These are phyloP conservation scores for Discostella stelligera DNA, from an alignment of 352 stramenopile genomes.

Conservation along the genomic window DNA sequence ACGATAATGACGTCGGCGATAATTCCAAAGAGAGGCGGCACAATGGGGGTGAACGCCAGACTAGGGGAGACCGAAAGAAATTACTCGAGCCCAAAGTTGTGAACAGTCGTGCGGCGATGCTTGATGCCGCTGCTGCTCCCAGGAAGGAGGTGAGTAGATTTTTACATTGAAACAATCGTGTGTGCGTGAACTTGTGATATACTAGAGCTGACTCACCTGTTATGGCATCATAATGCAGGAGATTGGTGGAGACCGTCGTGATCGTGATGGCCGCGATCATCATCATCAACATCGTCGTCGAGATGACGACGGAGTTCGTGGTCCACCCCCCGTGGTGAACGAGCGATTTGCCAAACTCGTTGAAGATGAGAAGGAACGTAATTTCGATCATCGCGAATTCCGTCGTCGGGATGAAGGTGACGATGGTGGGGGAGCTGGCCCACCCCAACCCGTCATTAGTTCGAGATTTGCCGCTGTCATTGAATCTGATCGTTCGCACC, in stretches of 20 bases:
- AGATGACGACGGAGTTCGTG: conserved; percentile 1
- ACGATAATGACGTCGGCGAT: conserved; percentile 15
- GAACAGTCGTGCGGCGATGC: conserved; percentile 66
- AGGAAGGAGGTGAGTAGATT: conserved; percentile 50
- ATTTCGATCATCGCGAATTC: conserved; percentile 19
- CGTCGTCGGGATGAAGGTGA: conserved; percentile 21
- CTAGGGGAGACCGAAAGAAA: conserved; percentile 25
- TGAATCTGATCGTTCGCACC: conserved; percentile 19
- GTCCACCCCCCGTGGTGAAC: conserved; percentile 58
- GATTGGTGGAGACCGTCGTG: no score
- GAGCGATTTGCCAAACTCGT: conserved; percentile 58
- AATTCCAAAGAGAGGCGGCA: conserved; percentile 17
- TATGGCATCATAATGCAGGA: no score
- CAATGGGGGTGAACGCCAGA: conserved; percentile 16
- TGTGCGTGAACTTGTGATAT: no score
- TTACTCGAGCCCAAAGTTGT: conserved; percentile 58
- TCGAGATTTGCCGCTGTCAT: conserved; percentile 64
- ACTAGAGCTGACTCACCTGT: no score
- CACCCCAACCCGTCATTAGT: conserved; percentile 41
- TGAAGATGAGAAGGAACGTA: conserved; percentile 37
- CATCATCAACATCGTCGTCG: no score
- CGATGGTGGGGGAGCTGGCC: conserved; percentile 10
- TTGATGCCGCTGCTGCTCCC: conserved; percentile 46
- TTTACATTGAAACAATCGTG: neutral
- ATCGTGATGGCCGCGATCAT: conserved; percentile 17